These are phyloP conservation scores for Verticillium albo-atrum DNA, from an alignment of 2,329 filamentous ascomycete species.

Conservation along the genomic window DNA sequence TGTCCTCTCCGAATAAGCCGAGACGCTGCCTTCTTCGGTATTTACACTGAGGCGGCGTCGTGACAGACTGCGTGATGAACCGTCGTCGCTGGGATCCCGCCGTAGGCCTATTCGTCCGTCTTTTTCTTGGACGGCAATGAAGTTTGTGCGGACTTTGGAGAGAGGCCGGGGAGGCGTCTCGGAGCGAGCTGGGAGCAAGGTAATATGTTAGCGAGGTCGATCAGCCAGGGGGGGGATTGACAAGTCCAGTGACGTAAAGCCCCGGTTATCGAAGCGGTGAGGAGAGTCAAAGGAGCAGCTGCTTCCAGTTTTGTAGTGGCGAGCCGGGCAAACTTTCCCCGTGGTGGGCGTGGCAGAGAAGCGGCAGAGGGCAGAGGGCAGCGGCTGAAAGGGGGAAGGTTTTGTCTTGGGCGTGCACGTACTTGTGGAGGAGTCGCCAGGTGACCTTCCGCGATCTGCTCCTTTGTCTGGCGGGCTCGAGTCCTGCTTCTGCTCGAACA, in stretches of 20 bases:
- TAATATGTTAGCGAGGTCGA: constrained; percentile 5
- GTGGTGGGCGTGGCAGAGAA: background rate
- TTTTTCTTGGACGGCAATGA: constrained; percentile 66
- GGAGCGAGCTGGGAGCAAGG: constrained; percentile 8
- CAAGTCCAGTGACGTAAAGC: background rate
- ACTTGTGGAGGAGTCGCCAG: constrained; percentile 43
- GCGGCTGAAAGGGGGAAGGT: background rate
- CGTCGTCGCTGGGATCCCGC: constrained; percentile 38
- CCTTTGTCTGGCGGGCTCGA: constrained; percentile 46
- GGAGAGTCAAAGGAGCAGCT: background rate
- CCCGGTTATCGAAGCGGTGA: background rate
- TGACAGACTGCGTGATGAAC: constrained; percentile 30
- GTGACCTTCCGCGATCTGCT: constrained; percentile 62
- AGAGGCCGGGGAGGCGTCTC: constrained; percentile 49
- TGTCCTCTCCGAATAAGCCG: constrained; percentile 9
- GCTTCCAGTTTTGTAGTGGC: background rate
- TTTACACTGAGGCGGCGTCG: constrained; percentile 28
- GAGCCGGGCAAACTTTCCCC: background rate
- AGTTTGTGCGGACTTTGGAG: constrained; percentile 71
- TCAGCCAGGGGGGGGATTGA: background rate
- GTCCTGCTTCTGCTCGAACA: constrained; percentile 72
- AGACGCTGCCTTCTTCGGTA: constrained; percentile 27
- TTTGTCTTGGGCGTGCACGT: constrained; percentile 8
- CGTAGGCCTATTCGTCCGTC: constrained; percentile 53
- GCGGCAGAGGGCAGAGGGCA: background rate